Percentiles rank a stretch among this genome's conserved stretches.
Conservation (phyloP, 2,329 filamentous ascomycete species). For the Madurella mycetomatis region DNA sequence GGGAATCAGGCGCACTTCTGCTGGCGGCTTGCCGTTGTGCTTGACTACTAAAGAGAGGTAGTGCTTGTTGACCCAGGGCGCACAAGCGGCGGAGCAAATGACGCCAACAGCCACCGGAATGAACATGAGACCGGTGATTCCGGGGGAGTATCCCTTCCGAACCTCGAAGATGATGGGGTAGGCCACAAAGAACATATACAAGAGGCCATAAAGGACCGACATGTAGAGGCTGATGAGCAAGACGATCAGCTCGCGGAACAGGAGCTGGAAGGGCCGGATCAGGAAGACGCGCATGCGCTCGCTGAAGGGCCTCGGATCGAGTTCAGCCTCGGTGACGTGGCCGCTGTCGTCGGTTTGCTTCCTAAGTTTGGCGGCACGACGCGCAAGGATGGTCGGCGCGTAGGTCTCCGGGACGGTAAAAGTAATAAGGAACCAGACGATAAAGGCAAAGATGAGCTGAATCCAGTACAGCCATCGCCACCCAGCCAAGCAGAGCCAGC, state of each 20-base stretch:
- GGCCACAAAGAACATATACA: constrained; percentile 75
- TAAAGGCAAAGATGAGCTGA: constrained; percentile 68
- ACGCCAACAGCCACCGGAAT: constrained; percentile 78
- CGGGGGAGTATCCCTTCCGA: constrained; percentile 72
- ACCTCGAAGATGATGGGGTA: constrained; percentile 68
- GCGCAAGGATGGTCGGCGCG: constrained; percentile 69
- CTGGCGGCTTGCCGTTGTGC: constrained; percentile 68
- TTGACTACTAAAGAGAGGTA: constrained; percentile 62
- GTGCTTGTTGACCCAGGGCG: constrained; percentile 74
- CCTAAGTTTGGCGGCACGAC: constrained; percentile 66
- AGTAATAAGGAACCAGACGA: constrained; percentile 70
- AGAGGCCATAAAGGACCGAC: constrained; percentile 70
- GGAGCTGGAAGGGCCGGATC: constrained; percentile 76
- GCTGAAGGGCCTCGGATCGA: constrained; percentile 64
- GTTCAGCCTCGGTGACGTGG: constrained; percentile 75
- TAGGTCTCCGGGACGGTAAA: constrained; percentile 93
- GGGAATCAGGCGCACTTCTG: constrained; percentile 73
- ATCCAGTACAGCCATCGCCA: constrained; percentile 90
- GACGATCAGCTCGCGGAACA: constrained; percentile 81
- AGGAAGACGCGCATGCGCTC: constrained; percentile 72
- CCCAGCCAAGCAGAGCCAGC: constrained; percentile 65
- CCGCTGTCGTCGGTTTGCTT: constrained; percentile 61
- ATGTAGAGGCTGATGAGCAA: constrained; percentile 82
- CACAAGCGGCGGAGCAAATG: constrained; percentile 58
- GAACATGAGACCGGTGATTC: constrained; percentile 79